Conservation (phyloP, 2,329 filamentous ascomycete species). For the Calonectria pseudoreteaudii region DNA sequence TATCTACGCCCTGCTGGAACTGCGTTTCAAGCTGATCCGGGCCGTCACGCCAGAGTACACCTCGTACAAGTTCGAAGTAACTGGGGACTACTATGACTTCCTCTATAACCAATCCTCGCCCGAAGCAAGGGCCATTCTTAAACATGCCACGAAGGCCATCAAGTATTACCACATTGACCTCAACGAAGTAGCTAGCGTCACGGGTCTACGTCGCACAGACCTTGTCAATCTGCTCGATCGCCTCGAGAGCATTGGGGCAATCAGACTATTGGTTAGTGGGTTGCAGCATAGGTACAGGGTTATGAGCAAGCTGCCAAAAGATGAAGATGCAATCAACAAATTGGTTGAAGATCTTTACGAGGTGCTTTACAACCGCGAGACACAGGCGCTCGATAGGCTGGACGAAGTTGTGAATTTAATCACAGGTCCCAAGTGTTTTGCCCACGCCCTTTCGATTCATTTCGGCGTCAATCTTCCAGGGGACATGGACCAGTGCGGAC, state of each 20-base stretch:
- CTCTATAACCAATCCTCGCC: constrained; percentile 52
- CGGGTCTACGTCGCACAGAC: constrained; percentile 55
- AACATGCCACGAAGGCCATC: constrained; percentile 52
- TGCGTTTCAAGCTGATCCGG: constrained; percentile 67
- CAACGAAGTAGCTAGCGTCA: constrained; percentile 47
- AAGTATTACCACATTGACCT: constrained; percentile 63
- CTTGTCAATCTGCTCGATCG: constrained; percentile 66
- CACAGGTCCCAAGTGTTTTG: constrained; percentile 64
- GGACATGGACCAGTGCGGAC: constrained; percentile 60
- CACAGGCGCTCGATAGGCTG: constrained; percentile 62
- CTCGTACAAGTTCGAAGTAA: constrained; percentile 62
- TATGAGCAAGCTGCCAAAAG: constrained; percentile 57
- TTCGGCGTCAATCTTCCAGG: constrained; percentile 66
- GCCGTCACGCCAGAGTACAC: constrained; percentile 70
- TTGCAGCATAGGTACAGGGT: constrained; percentile 67
- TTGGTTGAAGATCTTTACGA: constrained; percentile 61
- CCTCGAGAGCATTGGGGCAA: constrained; percentile 60
- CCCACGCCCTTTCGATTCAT: constrained; percentile 63
- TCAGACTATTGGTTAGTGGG: constrained; percentile 64
- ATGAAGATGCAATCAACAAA: constrained; percentile 52
- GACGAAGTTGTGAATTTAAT: constrained; percentile 64
- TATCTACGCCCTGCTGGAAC: constrained; percentile 69
- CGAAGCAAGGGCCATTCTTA: constrained; percentile 58
- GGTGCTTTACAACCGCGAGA: constrained; percentile 64
- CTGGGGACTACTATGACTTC: constrained; percentile 43